Evolutionary conservation across 2,329 filamentous ascomycete species (phyloP), one percentile per base, ranked within the genome.

Genomic region (Macroventuria anomochaeta): DNA sequence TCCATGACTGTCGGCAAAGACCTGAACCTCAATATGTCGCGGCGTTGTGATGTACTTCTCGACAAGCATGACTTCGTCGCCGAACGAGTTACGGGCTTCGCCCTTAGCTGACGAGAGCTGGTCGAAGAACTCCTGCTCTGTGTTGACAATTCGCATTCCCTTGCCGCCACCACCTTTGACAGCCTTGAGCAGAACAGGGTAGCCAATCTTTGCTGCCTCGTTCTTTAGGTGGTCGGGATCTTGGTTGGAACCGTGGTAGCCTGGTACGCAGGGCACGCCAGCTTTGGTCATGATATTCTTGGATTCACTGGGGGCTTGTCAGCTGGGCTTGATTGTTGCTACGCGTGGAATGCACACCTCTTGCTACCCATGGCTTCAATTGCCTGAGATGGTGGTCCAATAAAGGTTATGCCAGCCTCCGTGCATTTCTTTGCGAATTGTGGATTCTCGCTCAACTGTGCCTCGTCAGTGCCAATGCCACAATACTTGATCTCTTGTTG

Each of bases 231-330:
- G 80, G 7, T 76, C 71, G 1, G 83, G 79, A 41, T 88, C 85
- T 77, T 99, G 95, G 46, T 96, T 90, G 1, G 81, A 68, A 15
- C 95, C 95, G 72, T 97, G 95, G 69, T 99, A 99, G 0, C 95
- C 95, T 0, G 95, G 95, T 41, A 99, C 95, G 68, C 95, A 97
- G 4, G 93, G 93, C 3, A 99, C 95, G 7, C 92, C 91, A n/a
- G 95, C 93, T 4, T 86, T 86, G 28, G 85, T 91, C 95, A 99
- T 97, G 70, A 99, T 97, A 72, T 96, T 90, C 76, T 99, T 99
- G 46, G 90, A 95, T 55, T 89, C 83, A 49, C 83, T 83, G 41
- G 36, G 6, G 32, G 3, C 3, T 20, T 52, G 53, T 67, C 31
- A 67, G 58, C 34, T 23, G 34, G 15, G 2, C 37, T 7, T 11